Conservation (phyloP, 73 alveolate species). For the Paramecium sexaurelia region DNA sequence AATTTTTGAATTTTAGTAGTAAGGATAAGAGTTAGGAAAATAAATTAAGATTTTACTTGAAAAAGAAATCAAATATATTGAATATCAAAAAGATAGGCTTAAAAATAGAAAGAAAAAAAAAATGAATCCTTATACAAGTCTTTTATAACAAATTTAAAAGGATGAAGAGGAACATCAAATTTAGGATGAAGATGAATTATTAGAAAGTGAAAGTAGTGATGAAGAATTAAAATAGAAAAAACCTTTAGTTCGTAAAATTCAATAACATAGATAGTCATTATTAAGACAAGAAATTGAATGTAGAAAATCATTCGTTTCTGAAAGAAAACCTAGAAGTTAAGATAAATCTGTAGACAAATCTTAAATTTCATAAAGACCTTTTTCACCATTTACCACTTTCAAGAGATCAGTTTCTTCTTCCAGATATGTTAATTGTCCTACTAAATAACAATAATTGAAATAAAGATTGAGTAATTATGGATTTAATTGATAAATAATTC, state of each 20-base stretch:
- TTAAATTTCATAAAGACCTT: background rate
- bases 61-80: slow-evolving; percentile 21
- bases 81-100: background rate
- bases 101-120: slow-evolving; percentile 15
- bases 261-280: background rate
- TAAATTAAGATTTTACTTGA: slow-evolving; percentile 2
- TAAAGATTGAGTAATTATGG: slow-evolving; percentile 38
- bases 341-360: slow-evolving; percentile 15
- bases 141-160: background rate
- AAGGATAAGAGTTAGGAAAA: slow-evolving; percentile 49
- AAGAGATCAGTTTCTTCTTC: slow-evolving; percentile 20
- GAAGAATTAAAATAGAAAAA: background rate
- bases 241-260: background rate
- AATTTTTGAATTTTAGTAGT: background rate
- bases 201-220: background rate
- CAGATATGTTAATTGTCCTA: background rate
- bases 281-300: slow-evolving; percentile 24
- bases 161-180: slow-evolving; percentile 54
- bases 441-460: background rate
- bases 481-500: background rate
- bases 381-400: background rate
- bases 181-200: slow-evolving; percentile 31
- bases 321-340: background rate
- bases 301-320: slow-evolving; percentile 12
- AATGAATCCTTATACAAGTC: background rate